A percentile compares a stretch with the other conserved stretches of the same genome.
These are phyloP conservation scores for Colletotrichum scovillei DNA, from an alignment of 2,329 filamentous ascomycete genomes.

Conservation along the genomic window DNA sequence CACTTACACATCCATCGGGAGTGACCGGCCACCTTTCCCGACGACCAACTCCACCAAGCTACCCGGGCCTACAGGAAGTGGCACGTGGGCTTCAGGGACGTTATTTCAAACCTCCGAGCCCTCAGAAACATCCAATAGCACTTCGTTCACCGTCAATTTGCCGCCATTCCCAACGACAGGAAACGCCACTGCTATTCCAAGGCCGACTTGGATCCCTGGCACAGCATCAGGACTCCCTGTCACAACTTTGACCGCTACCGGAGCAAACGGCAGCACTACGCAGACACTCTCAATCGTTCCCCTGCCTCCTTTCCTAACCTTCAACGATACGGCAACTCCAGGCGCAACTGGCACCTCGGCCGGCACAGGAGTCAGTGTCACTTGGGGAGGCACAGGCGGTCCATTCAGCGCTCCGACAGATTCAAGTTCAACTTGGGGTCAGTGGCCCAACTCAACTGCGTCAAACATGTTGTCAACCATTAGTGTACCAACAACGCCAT, in stretches of 20 bases:
- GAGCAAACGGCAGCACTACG: background rate
- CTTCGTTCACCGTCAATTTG: background rate
- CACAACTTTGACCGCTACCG: conserved; percentile 2
- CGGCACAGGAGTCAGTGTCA: background rate
- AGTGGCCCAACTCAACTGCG: conserved; percentile 3
- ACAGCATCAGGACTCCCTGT: background rate
- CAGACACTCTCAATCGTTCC: background rate
- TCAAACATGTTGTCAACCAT: background rate
- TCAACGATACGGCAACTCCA: background rate
- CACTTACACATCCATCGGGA: background rate
- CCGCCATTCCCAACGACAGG: conserved; percentile 11
- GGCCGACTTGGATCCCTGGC: conserved; percentile 3
- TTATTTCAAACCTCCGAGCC: conserved; percentile 4
- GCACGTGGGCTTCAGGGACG: conserved; percentile 4
- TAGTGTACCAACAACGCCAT: background rate
- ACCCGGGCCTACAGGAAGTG: conserved; percentile 2
- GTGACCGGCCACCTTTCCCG: conserved; percentile 6
- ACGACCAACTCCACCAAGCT: conserved; percentile 8
- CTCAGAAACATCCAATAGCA: background rate
- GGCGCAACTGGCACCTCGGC: background rate
- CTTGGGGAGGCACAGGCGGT: background rate
- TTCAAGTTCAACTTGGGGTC: background rate
- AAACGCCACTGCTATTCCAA: background rate
- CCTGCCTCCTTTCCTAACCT: background rate
- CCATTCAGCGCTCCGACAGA: background rate